Conservation (phyloP, 2,329 filamentous ascomycete genomes). For the Talaromyces sp. region DNA sequence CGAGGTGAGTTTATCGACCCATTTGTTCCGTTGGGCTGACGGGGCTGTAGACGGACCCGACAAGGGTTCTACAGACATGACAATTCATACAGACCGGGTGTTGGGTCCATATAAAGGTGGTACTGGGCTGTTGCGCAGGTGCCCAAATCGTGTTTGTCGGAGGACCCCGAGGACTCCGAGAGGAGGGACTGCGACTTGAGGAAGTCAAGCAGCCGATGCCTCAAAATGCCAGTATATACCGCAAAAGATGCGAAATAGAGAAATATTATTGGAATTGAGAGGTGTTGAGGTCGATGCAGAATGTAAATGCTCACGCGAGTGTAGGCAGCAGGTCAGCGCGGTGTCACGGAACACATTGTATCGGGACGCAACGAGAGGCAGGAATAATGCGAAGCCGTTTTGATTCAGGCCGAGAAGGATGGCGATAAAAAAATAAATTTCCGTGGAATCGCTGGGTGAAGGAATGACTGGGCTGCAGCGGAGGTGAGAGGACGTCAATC, state of each 20-base stretch:
- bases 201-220: background rate
- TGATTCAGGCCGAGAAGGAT: background rate
- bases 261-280: background rate
- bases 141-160: background rate
- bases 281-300: background rate
- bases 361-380: background rate
- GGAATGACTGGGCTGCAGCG: background rate
- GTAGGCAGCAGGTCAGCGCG: conserved; percentile 1
- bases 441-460: background rate
- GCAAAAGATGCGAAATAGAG: background rate
- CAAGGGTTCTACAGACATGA: conserved; percentile 38
- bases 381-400: background rate
- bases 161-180: no score
- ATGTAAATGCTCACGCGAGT: conserved; percentile 6
- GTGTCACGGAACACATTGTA: conserved; percentile 3
- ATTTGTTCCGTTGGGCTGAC: conserved; percentile 35
- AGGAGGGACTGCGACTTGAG: background rate
- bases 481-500: background rate
- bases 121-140: background rate
- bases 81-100: conserved; percentile 22
- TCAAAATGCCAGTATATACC: background rate
- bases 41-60: conserved; percentile 26
- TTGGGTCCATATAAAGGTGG: conserved; percentile 28
- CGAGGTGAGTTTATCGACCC: conserved; percentile 51
- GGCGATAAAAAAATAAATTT: background rate